These are phyloP conservation scores for Yarrowia sp. DNA, from an alignment of 805 yeast genomes.

Conservation along the genomic window DNA sequence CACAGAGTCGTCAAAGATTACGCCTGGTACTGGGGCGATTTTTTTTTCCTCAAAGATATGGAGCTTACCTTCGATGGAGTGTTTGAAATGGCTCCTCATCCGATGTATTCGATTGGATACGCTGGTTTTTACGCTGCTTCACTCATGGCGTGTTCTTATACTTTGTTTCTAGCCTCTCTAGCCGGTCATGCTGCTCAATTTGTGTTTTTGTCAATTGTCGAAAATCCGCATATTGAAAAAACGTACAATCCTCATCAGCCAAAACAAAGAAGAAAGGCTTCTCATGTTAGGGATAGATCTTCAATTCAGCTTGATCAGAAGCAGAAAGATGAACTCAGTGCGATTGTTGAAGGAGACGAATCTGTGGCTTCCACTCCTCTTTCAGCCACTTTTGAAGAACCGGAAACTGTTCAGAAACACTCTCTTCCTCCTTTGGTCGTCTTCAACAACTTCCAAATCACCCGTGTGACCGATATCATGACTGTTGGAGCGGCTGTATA, in stretches of 20 bases:
- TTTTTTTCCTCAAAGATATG: conserved; percentile 70
- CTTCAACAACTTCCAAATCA: conserved; percentile 58
- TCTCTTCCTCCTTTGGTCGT: conserved; percentile 47
- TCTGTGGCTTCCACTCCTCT: not conserved
- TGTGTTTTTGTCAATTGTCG: conserved; percentile 68
- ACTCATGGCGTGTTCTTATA: conserved; percentile 68
- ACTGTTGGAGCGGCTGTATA: conserved; percentile 45
- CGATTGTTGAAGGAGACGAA: conserved; percentile 22
- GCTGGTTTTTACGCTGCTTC: conserved; percentile 86
- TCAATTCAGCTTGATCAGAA: conserved; percentile 12
- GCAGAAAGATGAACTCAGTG: not conserved
- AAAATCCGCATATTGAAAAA: conserved; percentile 83
- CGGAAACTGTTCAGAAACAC: conserved; percentile 16
- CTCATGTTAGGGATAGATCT: conserved; percentile 1
- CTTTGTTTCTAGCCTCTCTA: conserved; percentile 65
- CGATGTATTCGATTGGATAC: conserved; percentile 88
- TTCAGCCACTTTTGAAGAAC: not conserved
- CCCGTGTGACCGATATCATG: conserved; percentile 61
- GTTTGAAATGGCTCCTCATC: conserved; percentile 86
- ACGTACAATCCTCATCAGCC: conserved; percentile 46
- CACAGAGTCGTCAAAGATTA: conserved; percentile 85
- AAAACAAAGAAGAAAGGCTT: conserved; percentile 29
- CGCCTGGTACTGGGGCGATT: conserved; percentile 97
- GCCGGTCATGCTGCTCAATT: conserved; percentile 77
- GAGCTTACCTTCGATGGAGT: conserved; percentile 84